Evolutionary conservation across 2,329 filamentous ascomycete genomes (phyloP), one percentile per base, ranked within the genome.

Genomic region (Phyllosticta citriasiana): DNA sequence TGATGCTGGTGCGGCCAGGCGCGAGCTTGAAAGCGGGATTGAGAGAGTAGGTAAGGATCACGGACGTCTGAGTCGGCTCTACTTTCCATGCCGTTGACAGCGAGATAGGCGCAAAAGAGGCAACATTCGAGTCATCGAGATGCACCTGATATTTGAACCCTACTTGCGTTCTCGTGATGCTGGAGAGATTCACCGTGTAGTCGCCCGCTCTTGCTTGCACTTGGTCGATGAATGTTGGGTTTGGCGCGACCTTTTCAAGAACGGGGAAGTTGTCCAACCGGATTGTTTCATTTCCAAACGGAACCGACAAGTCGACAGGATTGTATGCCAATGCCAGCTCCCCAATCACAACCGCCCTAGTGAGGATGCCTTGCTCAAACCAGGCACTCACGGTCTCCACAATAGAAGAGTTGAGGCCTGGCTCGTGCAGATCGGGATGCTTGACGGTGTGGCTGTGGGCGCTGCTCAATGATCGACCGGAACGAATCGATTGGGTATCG

Each of bases 61-160:
- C 84, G 51, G 89, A 92, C n/a, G 93, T 84, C 74, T 96, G 93
- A 64, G 88, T 87, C 53, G 88, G 84, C 68, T 94, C 87, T 1
- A 89, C 80, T 71, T 93, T 95, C 91, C 92, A 97, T 0, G 81
- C 82, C 3, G 90, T 87, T 22, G 83, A 84, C 54, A 96, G 77
- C 16, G 88, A 77, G 12, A 97, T 77, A 0, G 92, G 91, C 10
- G 88, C 87, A 67, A 89, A 86, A 3, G 77, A 70, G 9, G 80
- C 76, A 14, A 82, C 71, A 62, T 79, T 80, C 40, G 76, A 70
- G 19, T 83, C 79, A 33, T 91, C 86, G 30, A 89, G 75, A 66
- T 94, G 89, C 10, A 97, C 80, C 68, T 92, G 89, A 74, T 97
- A 99, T 63, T 94, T 96, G 78, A 99, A 97, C 7, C 88, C 93